These are phyloP conservation scores for Fusarium zealandicum DNA, from an alignment of 2,329 filamentous ascomycete genomes.

Conservation along the genomic window DNA sequence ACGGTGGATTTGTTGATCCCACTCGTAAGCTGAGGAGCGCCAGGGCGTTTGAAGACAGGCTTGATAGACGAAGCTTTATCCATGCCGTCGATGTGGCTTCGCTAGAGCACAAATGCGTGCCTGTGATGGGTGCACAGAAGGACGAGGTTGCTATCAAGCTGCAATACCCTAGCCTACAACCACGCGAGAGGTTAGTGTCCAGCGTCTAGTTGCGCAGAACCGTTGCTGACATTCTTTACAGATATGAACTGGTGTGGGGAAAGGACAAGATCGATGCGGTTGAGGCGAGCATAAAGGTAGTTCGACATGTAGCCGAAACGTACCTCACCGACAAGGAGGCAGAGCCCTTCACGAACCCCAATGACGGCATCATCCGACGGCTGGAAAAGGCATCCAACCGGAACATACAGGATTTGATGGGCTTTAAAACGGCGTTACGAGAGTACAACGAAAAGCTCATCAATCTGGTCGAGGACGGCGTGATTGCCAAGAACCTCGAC, in stretches of 20 bases:
- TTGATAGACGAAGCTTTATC: slow-evolving; percentile 57
- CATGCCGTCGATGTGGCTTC: slow-evolving; percentile 66
- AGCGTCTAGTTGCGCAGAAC: not conserved
- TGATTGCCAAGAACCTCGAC: slow-evolving; percentile 75
- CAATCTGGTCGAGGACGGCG: slow-evolving; percentile 71
- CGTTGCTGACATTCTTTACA: slow-evolving; percentile 37
- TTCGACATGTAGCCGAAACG: slow-evolving; percentile 73
- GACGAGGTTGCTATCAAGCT: slow-evolving; percentile 70
- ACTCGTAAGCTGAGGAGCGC: slow-evolving; percentile 56
- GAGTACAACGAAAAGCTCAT: slow-evolving; percentile 80
- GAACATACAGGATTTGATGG: slow-evolving; percentile 67
- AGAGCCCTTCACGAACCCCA: slow-evolving; percentile 72
- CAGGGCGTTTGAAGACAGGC: slow-evolving; percentile 54
- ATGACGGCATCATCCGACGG: slow-evolving; percentile 76
- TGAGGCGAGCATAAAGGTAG: slow-evolving; percentile 74
- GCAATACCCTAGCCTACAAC: slow-evolving; percentile 81
- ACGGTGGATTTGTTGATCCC: slow-evolving; percentile 53
- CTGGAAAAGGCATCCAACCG: slow-evolving; percentile 77
- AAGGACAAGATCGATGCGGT: slow-evolving; percentile 81
- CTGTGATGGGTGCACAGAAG: slow-evolving; percentile 56
- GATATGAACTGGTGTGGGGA: slow-evolving; percentile 73
- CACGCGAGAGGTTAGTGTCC: slow-evolving; percentile 67
- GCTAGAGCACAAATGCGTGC: slow-evolving; percentile 58
- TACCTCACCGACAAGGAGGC: slow-evolving; percentile 79
- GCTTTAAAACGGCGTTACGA: slow-evolving; percentile 75